Evolutionary conservation across 345 rosid species (phyloP).

Genomic region (Arabidopsis thaliana): TAIR10.1 NC_003076.8:4850501-4851000

Average conservation of each 20-base stretch:
- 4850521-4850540: conserved; percentile 68
- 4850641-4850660: conserved; percentile 8
- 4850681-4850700: background rate
- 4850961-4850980: conserved; percentile 72
- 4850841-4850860: conserved; percentile 78
- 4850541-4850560: conserved; percentile 47
- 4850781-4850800: conserved; percentile 59
- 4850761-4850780: conserved; percentile 32
- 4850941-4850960: conserved; percentile 74
- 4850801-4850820: conserved; percentile 68
- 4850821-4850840: conserved; percentile 86
- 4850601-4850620: background rate
- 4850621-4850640: background rate
- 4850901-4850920: conserved; percentile 75
- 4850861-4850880: conserved; percentile 68
- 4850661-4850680: conserved; percentile 44
- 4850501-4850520: conserved; percentile 75
- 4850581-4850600: conserved; percentile 12
- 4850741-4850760: background rate
- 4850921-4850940: conserved; percentile 80
- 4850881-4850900: conserved; percentile 68
- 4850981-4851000: conserved; percentile 62
- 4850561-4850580: conserved; percentile 5
- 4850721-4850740: background rate
- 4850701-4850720: conserved; percentile 6